These are phyloP conservation scores for Meyerozyma guilliermondii DNA, from an alignment of 1,139 yeast genomes.

Conservation along the genomic window DNA sequence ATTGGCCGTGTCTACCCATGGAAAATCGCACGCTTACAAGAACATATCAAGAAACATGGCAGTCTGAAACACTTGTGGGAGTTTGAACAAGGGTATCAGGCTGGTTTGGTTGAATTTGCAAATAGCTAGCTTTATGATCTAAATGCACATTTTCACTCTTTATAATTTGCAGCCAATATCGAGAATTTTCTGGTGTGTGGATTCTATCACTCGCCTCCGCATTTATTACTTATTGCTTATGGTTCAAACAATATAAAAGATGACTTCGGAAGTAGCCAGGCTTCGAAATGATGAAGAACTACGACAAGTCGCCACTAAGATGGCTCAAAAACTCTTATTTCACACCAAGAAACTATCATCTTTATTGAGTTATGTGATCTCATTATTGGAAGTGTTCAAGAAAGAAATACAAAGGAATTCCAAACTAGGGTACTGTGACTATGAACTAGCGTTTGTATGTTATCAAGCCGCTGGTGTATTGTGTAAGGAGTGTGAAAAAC, in stretches of 20 bases:
- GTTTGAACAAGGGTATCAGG: conserved; percentile 79
- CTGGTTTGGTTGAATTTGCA: conserved; percentile 32
- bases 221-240: neutral
- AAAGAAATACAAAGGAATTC: conserved; percentile 25
- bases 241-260: neutral
- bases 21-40: conserved; percentile 45
- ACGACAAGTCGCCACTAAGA: neutral
- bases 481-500: conserved; percentile 11
- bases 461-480: conserved; percentile 15
- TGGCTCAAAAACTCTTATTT: conserved; percentile 1
- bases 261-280: neutral
- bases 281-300: conserved; percentile 1
- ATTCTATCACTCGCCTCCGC: neutral
- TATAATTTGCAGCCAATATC: neutral
- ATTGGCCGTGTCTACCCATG: conserved; percentile 73
- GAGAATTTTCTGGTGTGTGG: neutral
- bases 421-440: conserved; percentile 32
- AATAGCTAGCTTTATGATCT: neutral
- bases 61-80: conserved; percentile 66
- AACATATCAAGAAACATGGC: conserved; percentile 58
- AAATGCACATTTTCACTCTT: neutral
- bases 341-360: conserved; percentile 9
- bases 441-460: conserved; percentile 31
- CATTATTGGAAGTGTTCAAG: conserved; percentile 31
- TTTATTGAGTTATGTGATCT: conserved; percentile 23